Evolutionary conservation across 805 yeast species (phyloP).

Genomic region (Candida xyloterini): DNA sequence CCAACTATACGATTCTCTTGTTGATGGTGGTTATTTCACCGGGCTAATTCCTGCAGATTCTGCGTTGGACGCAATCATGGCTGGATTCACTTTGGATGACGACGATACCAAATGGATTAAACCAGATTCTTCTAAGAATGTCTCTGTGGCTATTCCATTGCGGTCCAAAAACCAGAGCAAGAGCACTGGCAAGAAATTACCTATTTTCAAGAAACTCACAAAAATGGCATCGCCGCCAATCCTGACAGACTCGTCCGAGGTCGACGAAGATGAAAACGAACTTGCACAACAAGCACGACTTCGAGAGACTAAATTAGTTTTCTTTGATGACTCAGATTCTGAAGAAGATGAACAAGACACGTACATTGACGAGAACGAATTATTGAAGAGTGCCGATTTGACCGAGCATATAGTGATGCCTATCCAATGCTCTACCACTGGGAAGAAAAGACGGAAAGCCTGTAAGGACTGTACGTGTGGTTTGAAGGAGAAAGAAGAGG

Average conservation of each 20-base stretch:
- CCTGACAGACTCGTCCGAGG: conserved; percentile 46
- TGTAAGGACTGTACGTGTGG: conserved; percentile 99
- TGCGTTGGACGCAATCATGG: conserved; percentile 59
- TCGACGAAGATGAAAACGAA: conserved; percentile 37
- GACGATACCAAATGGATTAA: conserved; percentile 52
- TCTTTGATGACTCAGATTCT: conserved; percentile 44
- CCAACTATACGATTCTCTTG: conserved; percentile 39
- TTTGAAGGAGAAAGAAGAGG: conserved; percentile 80
- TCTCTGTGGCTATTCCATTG: conserved; percentile 23
- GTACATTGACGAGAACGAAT: conserved; percentile 56
- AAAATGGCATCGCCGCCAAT: conserved; percentile 33
- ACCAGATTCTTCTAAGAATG: conserved; percentile 34
- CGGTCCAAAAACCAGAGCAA: conserved; percentile 12
- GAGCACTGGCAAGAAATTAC: conserved; percentile 19
- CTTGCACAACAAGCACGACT: conserved; percentile 40
- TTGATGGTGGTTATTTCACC: conserved; percentile 42
- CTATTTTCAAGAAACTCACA: conserved; percentile 31
- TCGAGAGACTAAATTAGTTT: conserved; percentile 48
- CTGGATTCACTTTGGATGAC: conserved; percentile 52
- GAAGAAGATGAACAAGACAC: conserved; percentile 37
- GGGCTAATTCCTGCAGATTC: conserved; percentile 55
- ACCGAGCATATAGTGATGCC: conserved; percentile 49
- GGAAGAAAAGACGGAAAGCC: conserved; percentile 78
- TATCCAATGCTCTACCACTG: conserved; percentile 45
- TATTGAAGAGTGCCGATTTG: conserved; percentile 35